Evolutionary conservation across 2,329 filamentous ascomycete genomes (phyloP), one percentile per base, ranked within the genome.

Genomic region (Penicillium italicum): DNA sequence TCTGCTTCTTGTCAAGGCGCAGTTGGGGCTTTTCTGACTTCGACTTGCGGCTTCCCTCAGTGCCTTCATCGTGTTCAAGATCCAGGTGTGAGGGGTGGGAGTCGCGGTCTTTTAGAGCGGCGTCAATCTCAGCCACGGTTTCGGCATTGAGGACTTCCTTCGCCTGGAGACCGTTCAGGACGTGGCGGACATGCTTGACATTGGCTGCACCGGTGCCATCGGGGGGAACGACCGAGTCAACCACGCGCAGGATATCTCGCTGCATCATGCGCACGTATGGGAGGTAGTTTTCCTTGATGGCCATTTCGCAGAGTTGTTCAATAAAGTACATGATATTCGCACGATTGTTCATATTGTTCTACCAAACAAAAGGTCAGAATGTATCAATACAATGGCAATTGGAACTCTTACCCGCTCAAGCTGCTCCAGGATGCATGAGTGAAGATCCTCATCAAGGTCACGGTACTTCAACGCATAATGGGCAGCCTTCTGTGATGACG

Each of bases 311-410:
- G 64, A 99, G 90, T 65, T 93, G 89, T 69, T 97, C 93, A 69
- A 99, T 88, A 75, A 99, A 99, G 76, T 96, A 99, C 89, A 99
- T 96, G 73, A 99, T 97, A 72, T 99, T 99, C 56, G 94, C 95
- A 58, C 93, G 84, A 49, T 88, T 96, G 75, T 99, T 99, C 89
- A 99, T 96, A 63, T 90, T 93, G 64, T 90, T 96, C 84, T 92
- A 34, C 14, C 12, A 16, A 12, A 11, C 31, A 20, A 7, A 33
- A 53, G 1, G 33, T 56, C 47, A 55, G 46, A 38, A 42, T 38
- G 12, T 20, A 8, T 16, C 26, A 49, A 48, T 1, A 24, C n/a
- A 16, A 20, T 22, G 3, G 5, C 33, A 30, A 14, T 5, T 16
- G 6, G 18, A 24, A 7, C 30, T 71, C 79, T 63, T 72, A 91